A percentile compares a stretch with the other conserved stretches of the same genome.
These are phyloP conservation scores for Mucor saturninus DNA, from an alignment of 371 early-diverging fungal genomes.

Conservation along the genomic window DNA sequence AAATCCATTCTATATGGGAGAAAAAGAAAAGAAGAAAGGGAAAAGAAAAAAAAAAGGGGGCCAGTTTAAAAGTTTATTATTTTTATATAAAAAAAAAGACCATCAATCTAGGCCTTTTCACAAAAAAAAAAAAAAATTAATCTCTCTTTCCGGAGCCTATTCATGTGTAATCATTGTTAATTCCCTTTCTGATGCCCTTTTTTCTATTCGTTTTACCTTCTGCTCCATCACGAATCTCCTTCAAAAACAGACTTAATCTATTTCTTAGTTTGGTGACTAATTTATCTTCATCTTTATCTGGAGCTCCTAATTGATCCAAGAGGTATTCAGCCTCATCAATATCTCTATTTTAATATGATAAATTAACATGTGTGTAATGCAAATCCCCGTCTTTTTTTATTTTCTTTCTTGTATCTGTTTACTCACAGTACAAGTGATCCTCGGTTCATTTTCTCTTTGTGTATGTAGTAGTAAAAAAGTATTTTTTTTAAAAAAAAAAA, in stretches of 20 bases:
- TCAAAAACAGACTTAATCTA: conserved; percentile 44
- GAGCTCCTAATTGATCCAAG: conserved; percentile 54
- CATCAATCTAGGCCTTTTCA: conserved; percentile 13
- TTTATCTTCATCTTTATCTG: conserved; percentile 47
- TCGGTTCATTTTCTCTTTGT: conserved; percentile 26
- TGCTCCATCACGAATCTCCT: conserved; percentile 52
- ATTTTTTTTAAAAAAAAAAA: conserved; percentile 1
- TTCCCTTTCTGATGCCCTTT: background rate
- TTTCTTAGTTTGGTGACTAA: conserved; percentile 53
- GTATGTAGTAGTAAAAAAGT: background rate
- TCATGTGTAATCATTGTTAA: too few relatives aligned
- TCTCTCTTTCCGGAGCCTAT: conserved; percentile 29
- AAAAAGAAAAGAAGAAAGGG: conserved; percentile 11
- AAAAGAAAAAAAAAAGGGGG: background rate
- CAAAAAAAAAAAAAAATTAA: conserved; percentile 8
- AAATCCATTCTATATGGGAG: conserved; percentile 5
- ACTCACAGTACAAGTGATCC: conserved; percentile 37
- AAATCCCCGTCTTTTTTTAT: background rate
- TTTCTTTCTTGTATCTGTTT: background rate
- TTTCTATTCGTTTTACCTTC: conserved; percentile 38
- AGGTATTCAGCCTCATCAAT: conserved; percentile 63
- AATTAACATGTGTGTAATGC: background rate
- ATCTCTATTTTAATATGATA: conserved; percentile 27
- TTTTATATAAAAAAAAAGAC: conserved; percentile 8
- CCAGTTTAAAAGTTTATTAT: conserved; percentile 6